Evolutionary conservation across 2,329 filamentous ascomycete genomes (phyloP), one percentile per base, ranked within the genome.

Genomic region (Epichloe baconii): DNA sequence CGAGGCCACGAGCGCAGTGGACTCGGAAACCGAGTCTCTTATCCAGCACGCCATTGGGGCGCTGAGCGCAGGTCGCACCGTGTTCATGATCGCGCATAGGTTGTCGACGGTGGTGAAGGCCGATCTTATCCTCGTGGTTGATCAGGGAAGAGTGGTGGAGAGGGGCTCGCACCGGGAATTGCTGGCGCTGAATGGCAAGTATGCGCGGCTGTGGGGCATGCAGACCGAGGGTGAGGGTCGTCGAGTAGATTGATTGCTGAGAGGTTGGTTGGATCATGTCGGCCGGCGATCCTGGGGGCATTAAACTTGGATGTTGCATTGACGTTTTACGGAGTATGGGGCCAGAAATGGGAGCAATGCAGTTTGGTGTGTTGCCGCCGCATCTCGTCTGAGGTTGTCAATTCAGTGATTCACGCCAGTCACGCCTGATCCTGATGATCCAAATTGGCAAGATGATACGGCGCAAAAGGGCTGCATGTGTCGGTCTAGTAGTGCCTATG

Each of bases 71-170:
- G 69, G 66, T 3, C 68, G 76, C 19, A 80, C 77, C 1, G 77
- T 75, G 0, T 72, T 78, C 52, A 62, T 74, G 0, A 69, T 77
- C 55, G 74, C 75, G 23, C 75, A 74, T 56, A 58, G 71, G 44
- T 57, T 70, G 2, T 66, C 62, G 3, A 67, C 66, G 0, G 61
- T 68, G 36, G 73, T 76, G 19, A 69, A 15, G 2, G 71, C 77
- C 0, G 75, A 81, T 54, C 64, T 67, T 48, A 78, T 80, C 41
- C 51, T 79, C 44, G 76, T 79, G 4, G 63, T 80, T 26, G 67
- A 76, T 50, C 65, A 72, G 41, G 78, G 78, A 5, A 62, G 64
- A 37, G 68, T 80, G 23, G 64, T 74, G 21, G 76, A 80, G 59
- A 65, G 68, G 35, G 78, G 78, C 5, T 71, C 68, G 17, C 78